These are phyloP conservation scores for Wickerhamomyces sp. DNA, from an alignment of 1,139 yeast genomes.

Conservation along the genomic window DNA sequence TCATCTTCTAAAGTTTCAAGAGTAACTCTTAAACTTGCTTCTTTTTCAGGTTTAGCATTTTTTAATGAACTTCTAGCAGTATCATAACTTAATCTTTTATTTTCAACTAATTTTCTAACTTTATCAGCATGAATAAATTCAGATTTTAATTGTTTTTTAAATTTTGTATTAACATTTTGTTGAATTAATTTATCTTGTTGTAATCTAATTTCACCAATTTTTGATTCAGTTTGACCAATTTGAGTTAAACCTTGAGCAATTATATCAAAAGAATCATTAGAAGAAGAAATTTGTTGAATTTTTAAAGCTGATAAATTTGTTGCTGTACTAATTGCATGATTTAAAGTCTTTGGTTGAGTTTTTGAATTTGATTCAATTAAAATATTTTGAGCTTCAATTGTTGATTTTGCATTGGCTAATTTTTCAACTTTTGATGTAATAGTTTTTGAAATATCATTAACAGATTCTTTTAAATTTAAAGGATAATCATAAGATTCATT, in stretches of 20 bases:
- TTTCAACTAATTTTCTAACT: conserved; percentile 74
- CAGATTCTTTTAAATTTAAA: conserved; percentile 68
- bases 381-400: conserved; percentile 81
- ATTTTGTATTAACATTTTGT: conserved; percentile 64
- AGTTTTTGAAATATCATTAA: conserved; percentile 67
- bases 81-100: conserved; percentile 76
- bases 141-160: conserved; percentile 58
- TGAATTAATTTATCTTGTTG: conserved; percentile 77
- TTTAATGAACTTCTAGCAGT: conserved; percentile 69
- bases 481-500: conserved; percentile 85
- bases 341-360: conserved; percentile 76
- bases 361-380: conserved; percentile 50
- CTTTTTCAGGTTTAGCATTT: conserved; percentile 67
- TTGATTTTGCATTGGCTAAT: conserved; percentile 69
- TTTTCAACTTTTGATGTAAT: conserved; percentile 63
- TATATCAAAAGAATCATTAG: conserved; percentile 33
- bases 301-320: conserved; percentile 47
- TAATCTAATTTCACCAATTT: conserved; percentile 78
- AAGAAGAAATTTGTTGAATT: conserved; percentile 31
- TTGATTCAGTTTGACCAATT: conserved; percentile 52
- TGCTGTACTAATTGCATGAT: conserved; percentile 80
- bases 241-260: conserved; percentile 44
- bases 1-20: conserved; percentile 88
- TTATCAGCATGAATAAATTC: conserved; percentile 61
- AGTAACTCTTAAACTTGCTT: conserved; percentile 68